These are phyloP conservation scores for Medakamo hakoo DNA, from an alignment of 139 green algal species.

Conservation along the genomic window DNA sequence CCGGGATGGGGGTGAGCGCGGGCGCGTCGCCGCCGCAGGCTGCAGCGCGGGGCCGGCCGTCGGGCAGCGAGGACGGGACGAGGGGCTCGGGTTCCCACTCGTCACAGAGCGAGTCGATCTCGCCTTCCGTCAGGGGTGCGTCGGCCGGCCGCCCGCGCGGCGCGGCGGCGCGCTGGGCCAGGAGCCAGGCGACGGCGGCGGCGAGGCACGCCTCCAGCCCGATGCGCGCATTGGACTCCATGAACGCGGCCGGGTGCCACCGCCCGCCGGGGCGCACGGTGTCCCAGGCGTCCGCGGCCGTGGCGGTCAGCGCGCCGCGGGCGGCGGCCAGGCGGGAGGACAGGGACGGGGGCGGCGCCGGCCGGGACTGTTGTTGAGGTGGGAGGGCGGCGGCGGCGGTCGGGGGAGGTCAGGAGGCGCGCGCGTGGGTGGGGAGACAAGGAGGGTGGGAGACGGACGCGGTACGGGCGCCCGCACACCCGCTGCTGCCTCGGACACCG, in stretches of 20 bases:
- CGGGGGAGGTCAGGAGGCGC: no score
- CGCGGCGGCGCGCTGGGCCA: no score
- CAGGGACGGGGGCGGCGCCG: neutral
- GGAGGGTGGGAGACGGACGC: no score
- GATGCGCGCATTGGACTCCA: slow-evolving; percentile 64
- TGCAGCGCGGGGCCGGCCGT: no score
- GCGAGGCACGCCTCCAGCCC: slow-evolving; percentile 59
- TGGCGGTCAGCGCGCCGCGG: neutral
- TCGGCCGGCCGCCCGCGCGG: no score
- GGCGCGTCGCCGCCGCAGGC: no score
- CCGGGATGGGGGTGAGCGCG: neutral
- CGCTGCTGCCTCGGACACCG: no score
- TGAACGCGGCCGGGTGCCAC: slow-evolving; percentile 56
- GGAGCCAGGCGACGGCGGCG: slow-evolving; percentile 53
- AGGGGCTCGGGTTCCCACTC: slow-evolving; percentile 83
- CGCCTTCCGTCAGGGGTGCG: slow-evolving; percentile 21
- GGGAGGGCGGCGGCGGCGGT: no score
- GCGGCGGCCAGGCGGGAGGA: no score
- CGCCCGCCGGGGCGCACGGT: slow-evolving; percentile 52
- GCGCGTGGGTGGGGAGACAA: no score
- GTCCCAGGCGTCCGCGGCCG: slow-evolving; percentile 37
- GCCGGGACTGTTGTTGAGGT: no score
- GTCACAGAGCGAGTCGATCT: slow-evolving; percentile 63
- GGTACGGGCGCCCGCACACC: no score
- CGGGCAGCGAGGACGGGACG: slow-evolving; percentile 13